These are phyloP conservation scores for Pichia sp. DNA, from an alignment of 1,139 yeast species.

Conservation along the genomic window DNA sequence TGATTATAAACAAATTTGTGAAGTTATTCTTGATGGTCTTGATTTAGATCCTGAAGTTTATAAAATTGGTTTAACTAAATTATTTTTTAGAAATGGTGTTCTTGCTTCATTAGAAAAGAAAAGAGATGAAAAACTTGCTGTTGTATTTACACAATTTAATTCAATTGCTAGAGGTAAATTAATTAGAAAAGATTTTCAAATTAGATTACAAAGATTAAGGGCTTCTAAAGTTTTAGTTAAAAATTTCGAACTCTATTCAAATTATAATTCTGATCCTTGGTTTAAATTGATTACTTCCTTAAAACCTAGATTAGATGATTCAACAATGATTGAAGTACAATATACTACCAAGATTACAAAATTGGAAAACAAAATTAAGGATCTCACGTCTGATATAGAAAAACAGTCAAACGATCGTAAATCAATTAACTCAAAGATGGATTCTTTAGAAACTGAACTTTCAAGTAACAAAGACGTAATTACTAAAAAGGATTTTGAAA, in stretches of 20 bases:
- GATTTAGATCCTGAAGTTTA: constrained; percentile 58
- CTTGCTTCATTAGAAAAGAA: constrained; percentile 78
- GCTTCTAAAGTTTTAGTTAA: constrained; percentile 66
- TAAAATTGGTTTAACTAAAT: constrained; percentile 78
- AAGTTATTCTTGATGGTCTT: constrained; percentile 55
- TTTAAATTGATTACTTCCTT: constrained; percentile 63
- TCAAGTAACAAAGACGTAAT: constrained; percentile 37
- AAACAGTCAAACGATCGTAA: constrained; percentile 1
- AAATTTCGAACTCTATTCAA: constrained; percentile 52
- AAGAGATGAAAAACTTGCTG: constrained; percentile 60
- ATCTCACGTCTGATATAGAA: constrained; percentile 8
- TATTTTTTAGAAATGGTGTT: constrained; percentile 92
- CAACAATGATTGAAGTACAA: constrained; percentile 34
- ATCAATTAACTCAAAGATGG: constrained; percentile 15
- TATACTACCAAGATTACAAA: constrained; percentile 48
- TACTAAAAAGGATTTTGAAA: constrained; percentile 39
- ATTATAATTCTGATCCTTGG: constrained; percentile 69
- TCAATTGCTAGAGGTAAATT: constrained; percentile 60
- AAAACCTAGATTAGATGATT: constrained; percentile 61
- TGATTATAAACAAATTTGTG: constrained; percentile 58
- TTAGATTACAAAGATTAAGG: constrained; percentile 53
- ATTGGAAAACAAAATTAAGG: constrained; percentile 38
- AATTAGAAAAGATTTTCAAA: constrained; percentile 47
- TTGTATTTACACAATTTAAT: constrained; percentile 58
- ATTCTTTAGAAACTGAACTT: constrained; percentile 28